Conservation (phyloP, 2,329 filamentous ascomycete species). For the Talaromyces sp. region DNA sequence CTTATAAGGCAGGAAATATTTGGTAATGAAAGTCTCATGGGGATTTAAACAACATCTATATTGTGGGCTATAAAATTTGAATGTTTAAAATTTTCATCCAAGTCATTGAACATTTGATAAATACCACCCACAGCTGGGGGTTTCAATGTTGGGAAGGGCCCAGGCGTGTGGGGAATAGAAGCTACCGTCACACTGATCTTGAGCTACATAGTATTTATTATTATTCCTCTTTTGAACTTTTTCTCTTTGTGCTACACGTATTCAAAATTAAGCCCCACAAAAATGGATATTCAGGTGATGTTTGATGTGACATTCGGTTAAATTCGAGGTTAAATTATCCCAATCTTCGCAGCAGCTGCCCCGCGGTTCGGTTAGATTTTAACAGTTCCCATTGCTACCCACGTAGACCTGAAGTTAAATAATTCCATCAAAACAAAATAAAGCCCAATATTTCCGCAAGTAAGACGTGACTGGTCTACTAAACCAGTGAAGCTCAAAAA, state of each 20-base stretch:
- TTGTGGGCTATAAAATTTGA: no score
- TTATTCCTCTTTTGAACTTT: background rate
- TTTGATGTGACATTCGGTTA: background rate
- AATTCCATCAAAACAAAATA: background rate
- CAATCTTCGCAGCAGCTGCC: background rate
- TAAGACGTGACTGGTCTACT: background rate
- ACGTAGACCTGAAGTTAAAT: background rate
- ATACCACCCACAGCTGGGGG: no score
- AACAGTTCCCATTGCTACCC: background rate
- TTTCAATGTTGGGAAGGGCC: no score
- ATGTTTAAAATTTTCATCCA: no score
- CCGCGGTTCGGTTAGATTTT: background rate
- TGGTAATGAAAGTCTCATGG: background rate
- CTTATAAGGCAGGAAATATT: background rate
- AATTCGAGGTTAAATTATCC: background rate
- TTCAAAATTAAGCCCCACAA: background rate
- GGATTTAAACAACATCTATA: background rate
- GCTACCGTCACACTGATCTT: no score
- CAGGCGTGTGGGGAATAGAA: background rate
- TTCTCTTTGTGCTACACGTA: background rate
- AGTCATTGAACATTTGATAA: no score
- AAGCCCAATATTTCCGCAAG: background rate
- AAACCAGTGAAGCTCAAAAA: background rate
- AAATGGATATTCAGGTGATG: background rate
- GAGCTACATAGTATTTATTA: background rate